phyloP scores from a whole-genome alignment of 805 yeast genomes.

The Candida verbasci region DNA sequence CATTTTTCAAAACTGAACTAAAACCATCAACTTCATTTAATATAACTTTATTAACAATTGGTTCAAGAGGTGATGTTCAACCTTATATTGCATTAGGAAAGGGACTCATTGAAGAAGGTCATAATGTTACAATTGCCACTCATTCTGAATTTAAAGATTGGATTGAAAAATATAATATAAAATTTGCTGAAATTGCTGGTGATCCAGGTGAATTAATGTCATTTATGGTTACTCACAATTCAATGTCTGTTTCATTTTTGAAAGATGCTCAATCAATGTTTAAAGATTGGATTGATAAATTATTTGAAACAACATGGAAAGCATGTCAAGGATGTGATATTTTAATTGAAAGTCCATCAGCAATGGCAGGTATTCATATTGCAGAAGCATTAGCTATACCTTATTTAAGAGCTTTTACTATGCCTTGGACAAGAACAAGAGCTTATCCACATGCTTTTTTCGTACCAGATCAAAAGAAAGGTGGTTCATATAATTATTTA shows the following conservation, averaged over 20 bases:
- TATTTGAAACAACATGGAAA: conserved; percentile 71
- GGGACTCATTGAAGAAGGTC: conserved; percentile 78
- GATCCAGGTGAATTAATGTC: conserved; percentile 91
- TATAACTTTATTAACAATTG: conserved; percentile 78
- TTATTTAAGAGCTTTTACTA: conserved; percentile 90
- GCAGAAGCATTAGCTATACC: conserved; percentile 91
- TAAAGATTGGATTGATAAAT: conserved; percentile 75
- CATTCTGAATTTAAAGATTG: conserved; percentile 78
- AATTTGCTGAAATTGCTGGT: conserved; percentile 78
- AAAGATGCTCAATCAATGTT: conserved; percentile 80
- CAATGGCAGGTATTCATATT: conserved; percentile 92
- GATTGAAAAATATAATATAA: conserved; percentile 63
- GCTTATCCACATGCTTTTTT: conserved; percentile 96
- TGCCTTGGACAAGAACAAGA: conserved; percentile 97
- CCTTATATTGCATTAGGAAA: conserved; percentile 90
- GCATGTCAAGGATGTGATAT: conserved; percentile 84
- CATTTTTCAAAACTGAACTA: conserved; percentile 45
- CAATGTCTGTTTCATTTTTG: conserved; percentile 76
- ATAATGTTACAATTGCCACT: conserved; percentile 77
- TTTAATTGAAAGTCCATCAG: conserved; percentile 91
- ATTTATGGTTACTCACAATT: conserved; percentile 86
- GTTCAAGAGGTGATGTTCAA: conserved; percentile 95
- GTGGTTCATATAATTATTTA: conserved; percentile 88
- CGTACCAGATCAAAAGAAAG: conserved; percentile 89
- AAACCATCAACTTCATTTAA: conserved; percentile 53